Base-by-base conservation (phyloP, 2,329 filamentous ascomycete genomes). In the Tolypocladium paradoxum region DNA sequence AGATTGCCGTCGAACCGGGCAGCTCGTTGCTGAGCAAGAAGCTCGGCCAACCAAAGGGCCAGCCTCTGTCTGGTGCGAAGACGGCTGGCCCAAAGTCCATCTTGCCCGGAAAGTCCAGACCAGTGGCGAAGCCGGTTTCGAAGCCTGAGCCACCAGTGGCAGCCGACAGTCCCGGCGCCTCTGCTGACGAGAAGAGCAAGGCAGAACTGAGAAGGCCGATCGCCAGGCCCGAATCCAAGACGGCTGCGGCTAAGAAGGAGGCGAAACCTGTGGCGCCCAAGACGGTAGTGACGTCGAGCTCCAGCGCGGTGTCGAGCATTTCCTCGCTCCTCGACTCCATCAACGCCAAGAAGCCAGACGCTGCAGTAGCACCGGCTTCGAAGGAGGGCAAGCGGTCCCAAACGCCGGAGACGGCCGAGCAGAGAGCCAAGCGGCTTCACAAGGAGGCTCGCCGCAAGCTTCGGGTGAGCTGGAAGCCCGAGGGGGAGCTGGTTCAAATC, bases 381-480 rank as follows among this genome's bases (percentile, higher is more conserved):
- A 80, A 82, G 58, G 81, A 82, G 54, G 60, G 62, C 12, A 73
- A 71, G 33, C 67, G 69, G n/a, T 62, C 68, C 1, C 68, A 86
- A 20, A 70, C 73, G 0, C 71, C 76, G 0, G 87, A 91, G 65
- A 89, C 84, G 0, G 72, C 82, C 0, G 84, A 88, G 60, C 78
- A 89, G 63, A 83, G 76, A 60, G 72, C 76, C 2, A 86, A 82
- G 61, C 80, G 88, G 12, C 71, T 89, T 5, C 81, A 86, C 36
- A 90, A 89, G 62, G 86, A 90, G 64, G 77, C 81, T 54, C 79
- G 87, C 49, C 78, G 85, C 36, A 82, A 85, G 57, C 72, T 90
- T 24, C 78, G 83, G 14, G 88, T 92, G 6, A 78, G 72, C 7
- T 92, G 87, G 76, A 87, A 84, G 63, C 76, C 82, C 0, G 86